These are phyloP conservation scores for Herpetospermum pedunculosum DNA, from an alignment of 306 rosid genomes.

Conservation along the genomic window DNA sequence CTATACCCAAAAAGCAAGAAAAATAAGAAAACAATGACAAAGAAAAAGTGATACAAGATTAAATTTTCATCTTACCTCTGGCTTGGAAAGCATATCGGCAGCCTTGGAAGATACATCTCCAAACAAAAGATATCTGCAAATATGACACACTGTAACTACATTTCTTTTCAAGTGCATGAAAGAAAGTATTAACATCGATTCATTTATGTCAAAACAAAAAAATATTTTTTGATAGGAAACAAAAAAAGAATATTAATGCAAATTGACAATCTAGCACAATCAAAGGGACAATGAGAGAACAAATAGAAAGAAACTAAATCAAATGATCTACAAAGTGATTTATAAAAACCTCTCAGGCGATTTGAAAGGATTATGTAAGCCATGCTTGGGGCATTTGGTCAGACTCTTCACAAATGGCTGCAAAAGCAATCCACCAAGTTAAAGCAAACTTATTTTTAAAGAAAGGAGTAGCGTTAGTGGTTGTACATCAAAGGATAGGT, in stretches of 20 bases:
- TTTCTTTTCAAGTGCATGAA: not conserved
- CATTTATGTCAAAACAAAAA: not conserved
- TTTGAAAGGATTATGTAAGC: constrained; percentile 92
- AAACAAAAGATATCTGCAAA: constrained; percentile 66
- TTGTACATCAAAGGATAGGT: not conserved
- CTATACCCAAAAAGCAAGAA: not conserved
- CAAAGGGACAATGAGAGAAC: not conserved
- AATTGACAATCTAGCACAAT: not conserved
- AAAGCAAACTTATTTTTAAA: not conserved
- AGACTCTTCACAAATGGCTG: constrained; percentile 89
- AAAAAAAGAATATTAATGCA: not conserved
- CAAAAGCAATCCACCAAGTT: constrained; percentile 11
- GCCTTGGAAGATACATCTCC: constrained; percentile 87
- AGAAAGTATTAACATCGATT: not conserved
- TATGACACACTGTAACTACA: not conserved
- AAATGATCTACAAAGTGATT: not conserved
- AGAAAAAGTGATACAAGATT: not conserved
- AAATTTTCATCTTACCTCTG: constrained; percentile 40
- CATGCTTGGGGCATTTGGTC: constrained; percentile 85
- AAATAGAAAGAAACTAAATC: not conserved
- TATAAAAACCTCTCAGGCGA: constrained; percentile 77
- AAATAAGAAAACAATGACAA: not conserved
- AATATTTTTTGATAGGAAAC: too few relatives aligned
- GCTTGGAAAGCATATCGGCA: constrained; percentile 75
- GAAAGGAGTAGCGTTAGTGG: not conserved